phyloP scores from a whole-genome alignment of 2,329 filamentous ascomycete species.

The Pseudogymnoascus sp. region DNA sequence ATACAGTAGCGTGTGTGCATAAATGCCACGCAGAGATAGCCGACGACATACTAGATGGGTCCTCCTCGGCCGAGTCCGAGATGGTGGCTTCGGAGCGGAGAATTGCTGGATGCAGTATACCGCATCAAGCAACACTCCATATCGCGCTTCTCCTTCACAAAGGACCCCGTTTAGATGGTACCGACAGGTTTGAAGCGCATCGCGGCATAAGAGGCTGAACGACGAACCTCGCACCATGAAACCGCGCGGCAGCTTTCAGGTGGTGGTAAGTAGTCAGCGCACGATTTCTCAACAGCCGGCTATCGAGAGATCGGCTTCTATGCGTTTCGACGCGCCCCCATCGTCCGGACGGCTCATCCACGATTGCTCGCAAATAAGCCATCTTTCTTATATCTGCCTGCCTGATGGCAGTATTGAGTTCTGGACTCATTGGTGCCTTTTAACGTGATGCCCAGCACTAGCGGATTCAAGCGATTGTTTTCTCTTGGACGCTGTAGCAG shows the following conservation, averaged over 20 bases:
- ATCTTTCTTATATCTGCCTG: neutral
- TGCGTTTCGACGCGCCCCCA: neutral
- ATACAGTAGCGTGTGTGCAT: constrained; percentile 25
- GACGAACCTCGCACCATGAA: neutral
- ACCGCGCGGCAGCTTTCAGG: neutral
- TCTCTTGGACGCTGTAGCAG: neutral
- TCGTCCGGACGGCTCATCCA: neutral
- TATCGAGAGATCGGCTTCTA: neutral
- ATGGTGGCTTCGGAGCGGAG: constrained; percentile 51
- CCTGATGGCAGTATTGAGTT: neutral
- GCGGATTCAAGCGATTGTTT: neutral
- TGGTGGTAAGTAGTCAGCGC: neutral
- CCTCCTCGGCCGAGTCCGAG: constrained; percentile 48
- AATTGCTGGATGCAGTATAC: constrained; percentile 21
- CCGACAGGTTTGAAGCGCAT: neutral
- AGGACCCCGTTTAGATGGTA: constrained; percentile 25
- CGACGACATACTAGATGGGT: constrained; percentile 14
- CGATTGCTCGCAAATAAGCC: neutral
- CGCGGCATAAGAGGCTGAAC: neutral
- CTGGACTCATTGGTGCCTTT: neutral
- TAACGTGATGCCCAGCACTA: constrained; percentile 11
- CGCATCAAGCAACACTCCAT: constrained; percentile 38
- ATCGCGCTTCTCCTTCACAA: constrained; percentile 53
- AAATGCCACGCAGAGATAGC: constrained; percentile 10
- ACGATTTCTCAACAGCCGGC: neutral